Conservation (phyloP, 441 rosid genomes). For the Bocquillonia castaneifolia region DNA sequence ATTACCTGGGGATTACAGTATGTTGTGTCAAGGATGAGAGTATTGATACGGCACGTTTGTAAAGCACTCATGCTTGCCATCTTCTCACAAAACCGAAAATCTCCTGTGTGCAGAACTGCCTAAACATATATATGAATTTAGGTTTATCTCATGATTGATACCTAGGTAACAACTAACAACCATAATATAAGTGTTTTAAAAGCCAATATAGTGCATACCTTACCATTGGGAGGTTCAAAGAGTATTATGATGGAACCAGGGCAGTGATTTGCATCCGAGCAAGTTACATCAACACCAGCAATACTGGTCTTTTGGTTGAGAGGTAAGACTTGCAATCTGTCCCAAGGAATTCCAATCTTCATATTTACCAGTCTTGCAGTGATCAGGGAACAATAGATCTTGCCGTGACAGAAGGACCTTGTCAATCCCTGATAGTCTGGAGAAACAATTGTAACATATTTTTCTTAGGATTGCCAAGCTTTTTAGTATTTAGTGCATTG, state of each 20-base stretch:
- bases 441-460: slow-evolving; percentile 18
- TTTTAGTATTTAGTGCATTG: not conserved
- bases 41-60: slow-evolving; percentile 44
- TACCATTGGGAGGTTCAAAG: slow-evolving; percentile 79
- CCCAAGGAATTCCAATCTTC: slow-evolving; percentile 91
- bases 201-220: slow-evolving; percentile 50
- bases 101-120: slow-evolving; percentile 91
- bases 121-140: slow-evolving; percentile 26
- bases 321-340: slow-evolving; percentile 56
- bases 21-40: slow-evolving; percentile 91
- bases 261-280: slow-evolving; percentile 94
- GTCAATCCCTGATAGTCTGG: slow-evolving; percentile 97
- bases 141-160: slow-evolving; percentile 13
- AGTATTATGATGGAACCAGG: slow-evolving; percentile 86
- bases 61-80: slow-evolving; percentile 40
- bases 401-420: slow-evolving; percentile 79
- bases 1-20: slow-evolving; percentile 87
- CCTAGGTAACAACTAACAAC: slow-evolving; percentile 8
- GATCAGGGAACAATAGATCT: slow-evolving; percentile 78
- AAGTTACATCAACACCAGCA: slow-evolving; percentile 62
- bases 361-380: slow-evolving; percentile 81
- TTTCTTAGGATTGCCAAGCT: not conserved
- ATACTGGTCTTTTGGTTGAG: slow-evolving; percentile 63
- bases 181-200: slow-evolving; percentile 8
- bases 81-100: slow-evolving; percentile 72